Conservation (phyloP, 139 green algal species). For the Chlorokybus atmophyticus region DNA sequence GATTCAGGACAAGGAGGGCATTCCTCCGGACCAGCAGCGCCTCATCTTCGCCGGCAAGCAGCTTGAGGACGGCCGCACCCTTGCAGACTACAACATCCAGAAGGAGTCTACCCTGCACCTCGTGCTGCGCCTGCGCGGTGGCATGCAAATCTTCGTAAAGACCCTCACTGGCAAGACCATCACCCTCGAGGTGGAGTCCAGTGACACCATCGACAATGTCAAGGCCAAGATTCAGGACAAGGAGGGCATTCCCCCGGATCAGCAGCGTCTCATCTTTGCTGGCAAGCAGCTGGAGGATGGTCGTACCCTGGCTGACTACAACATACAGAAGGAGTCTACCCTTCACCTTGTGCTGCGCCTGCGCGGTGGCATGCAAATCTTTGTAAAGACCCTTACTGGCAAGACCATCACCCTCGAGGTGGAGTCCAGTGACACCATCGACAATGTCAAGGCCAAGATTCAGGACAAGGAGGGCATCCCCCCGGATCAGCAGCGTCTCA, state of each 20-base stretch:
- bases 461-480: slow-evolving; percentile 76
- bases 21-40: no score
- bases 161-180: slow-evolving; percentile 37
- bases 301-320: no score
- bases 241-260: no score
- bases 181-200: slow-evolving; percentile 39
- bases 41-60: no score
- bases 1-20: no score
- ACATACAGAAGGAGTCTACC: slow-evolving; percentile 28
- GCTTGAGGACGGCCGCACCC: no score
- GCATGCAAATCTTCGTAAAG: slow-evolving; percentile 38
- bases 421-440: slow-evolving; percentile 41
- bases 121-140: slow-evolving; percentile 56
- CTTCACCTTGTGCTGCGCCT: slow-evolving; percentile 66
- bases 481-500: slow-evolving; percentile 37
- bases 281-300: no score
- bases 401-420: slow-evolving; percentile 48
- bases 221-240: slow-evolving; percentile 95
- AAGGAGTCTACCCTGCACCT: slow-evolving; percentile 48
- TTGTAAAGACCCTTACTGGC: slow-evolving; percentile 17
- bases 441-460: slow-evolving; percentile 91
- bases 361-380: slow-evolving; percentile 45
- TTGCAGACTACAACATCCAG: no score
- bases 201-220: slow-evolving; percentile 66
- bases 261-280: no score